Conservation (phyloP, 2,329 filamentous ascomycete genomes). For the Hypoxylon sp. region DNA sequence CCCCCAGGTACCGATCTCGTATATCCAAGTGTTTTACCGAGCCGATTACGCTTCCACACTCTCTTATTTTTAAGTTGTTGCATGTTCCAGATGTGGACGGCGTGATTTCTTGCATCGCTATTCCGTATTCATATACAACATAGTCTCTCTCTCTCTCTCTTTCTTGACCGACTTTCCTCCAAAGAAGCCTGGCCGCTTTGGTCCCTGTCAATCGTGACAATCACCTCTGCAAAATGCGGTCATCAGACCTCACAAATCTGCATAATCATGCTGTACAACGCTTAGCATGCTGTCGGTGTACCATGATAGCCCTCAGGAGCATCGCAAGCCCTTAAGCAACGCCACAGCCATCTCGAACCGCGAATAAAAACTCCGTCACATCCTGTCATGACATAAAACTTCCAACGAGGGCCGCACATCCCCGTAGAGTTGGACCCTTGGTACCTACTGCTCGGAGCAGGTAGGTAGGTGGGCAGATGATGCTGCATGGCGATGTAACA, state of each 20-base stretch:
- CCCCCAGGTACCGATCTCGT: constrained; percentile 5
- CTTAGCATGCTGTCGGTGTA: constrained; percentile 23
- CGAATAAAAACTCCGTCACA: constrained; percentile 10
- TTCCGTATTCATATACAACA: neutral
- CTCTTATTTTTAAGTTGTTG: constrained; percentile 11
- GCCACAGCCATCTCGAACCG: neutral
- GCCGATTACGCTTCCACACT: neutral
- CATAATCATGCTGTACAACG: constrained; percentile 31
- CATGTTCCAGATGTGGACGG: neutral
- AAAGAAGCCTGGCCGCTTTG: constrained; percentile 16
- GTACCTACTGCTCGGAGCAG: constrained; percentile 17
- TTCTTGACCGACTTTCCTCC: constrained; percentile 42
- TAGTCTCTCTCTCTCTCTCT: constrained; percentile 1
- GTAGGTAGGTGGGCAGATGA: neutral
- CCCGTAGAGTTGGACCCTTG: constrained; percentile 16
- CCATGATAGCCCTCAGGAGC: neutral
- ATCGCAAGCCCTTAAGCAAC: neutral
- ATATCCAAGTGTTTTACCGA: constrained; percentile 3
- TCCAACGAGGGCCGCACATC: neutral
- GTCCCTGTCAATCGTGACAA: constrained; percentile 41
- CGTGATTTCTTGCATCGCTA: constrained; percentile 21
- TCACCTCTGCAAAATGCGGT: constrained; percentile 40
- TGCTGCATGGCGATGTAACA: constrained; percentile 31
- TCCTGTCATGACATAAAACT: constrained; percentile 7
- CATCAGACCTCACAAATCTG: constrained; percentile 40